Conservation (phyloP, 2,329 filamentous ascomycete species). For the Colletotrichum liaoningense region DNA sequence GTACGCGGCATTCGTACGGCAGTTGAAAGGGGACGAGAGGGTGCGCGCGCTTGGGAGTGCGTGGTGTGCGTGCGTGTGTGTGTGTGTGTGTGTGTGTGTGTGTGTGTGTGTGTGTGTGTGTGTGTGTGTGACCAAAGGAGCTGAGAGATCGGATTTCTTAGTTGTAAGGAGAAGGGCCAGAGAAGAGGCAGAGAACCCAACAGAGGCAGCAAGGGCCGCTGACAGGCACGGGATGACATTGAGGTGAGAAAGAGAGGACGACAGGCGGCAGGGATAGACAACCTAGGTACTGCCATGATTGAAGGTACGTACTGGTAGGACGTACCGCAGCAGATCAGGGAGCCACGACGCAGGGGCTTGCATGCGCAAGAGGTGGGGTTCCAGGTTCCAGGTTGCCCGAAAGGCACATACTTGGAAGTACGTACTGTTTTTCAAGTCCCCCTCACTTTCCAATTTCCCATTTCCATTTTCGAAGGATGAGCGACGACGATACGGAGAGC, state of each 20-base stretch:
- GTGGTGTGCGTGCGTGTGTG: not conserved
- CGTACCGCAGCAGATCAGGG: conserved; percentile 4
- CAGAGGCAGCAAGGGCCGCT: not conserved
- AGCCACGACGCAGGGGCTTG: conserved; percentile 13
- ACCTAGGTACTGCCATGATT: too few relatives aligned
- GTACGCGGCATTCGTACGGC: conserved; percentile 1
- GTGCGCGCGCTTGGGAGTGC: too few relatives aligned
- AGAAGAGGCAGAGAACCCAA: not conserved
- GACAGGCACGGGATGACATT: not conserved
- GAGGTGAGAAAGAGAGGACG: not conserved
- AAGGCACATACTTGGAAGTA: not conserved
- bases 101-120: not conserved
- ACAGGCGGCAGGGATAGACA: conserved; percentile 2
- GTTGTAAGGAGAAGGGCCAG: not conserved
- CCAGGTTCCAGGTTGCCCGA: not conserved
- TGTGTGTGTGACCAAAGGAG: not conserved
- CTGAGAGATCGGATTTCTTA: not conserved
- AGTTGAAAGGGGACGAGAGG: not conserved
- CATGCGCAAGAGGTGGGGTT: not conserved
- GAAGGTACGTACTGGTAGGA: not conserved
- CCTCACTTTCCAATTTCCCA: not conserved
- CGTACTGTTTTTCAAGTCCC: not conserved
- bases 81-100: not conserved
- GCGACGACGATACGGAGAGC: not conserved
- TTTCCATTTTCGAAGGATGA: too few relatives aligned